phyloP scores from a whole-genome alignment of 176 grass and related monocot genomes.

The Saccharum officinarum region DNA sequence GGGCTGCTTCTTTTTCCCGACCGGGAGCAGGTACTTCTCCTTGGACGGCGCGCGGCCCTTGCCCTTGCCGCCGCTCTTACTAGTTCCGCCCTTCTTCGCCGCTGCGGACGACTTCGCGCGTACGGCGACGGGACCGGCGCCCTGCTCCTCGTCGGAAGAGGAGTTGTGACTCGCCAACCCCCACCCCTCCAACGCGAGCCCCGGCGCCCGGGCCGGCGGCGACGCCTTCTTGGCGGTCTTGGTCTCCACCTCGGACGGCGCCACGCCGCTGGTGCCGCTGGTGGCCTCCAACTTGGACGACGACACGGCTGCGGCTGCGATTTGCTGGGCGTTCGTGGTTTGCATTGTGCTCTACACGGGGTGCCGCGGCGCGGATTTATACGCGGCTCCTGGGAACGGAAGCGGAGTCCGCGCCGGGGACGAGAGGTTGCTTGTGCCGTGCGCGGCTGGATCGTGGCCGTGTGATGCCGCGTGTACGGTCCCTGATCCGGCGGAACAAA shows the following conservation, averaged over 20 bases:
- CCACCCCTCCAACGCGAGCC: slow-evolving; percentile 13
- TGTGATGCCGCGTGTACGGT: background rate
- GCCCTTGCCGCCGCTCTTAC: background rate
- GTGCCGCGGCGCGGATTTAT: slow-evolving; percentile 14
- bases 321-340: slow-evolving; percentile 10
- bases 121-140: background rate
- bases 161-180: background rate
- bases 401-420: background rate
- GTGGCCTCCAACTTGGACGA: background rate
- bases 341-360: background rate
- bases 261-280: background rate
- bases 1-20: background rate
- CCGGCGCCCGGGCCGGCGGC: background rate
- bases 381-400: background rate
- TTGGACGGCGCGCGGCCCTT: slow-evolving; percentile 1
- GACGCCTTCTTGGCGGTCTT: background rate
- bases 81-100: background rate
- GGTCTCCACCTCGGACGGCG: background rate
- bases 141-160: background rate
- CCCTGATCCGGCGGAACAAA: background rate
- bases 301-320: background rate
- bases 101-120: background rate
- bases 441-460: background rate
- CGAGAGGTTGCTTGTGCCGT: background rate
- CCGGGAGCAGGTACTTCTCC: slow-evolving; percentile 14